A percentile compares a stretch with the other conserved stretches of the same genome.
These are phyloP conservation scores for Coelastrella sp. DNA, from an alignment of 139 green algal genomes.

Conservation along the genomic window DNA sequence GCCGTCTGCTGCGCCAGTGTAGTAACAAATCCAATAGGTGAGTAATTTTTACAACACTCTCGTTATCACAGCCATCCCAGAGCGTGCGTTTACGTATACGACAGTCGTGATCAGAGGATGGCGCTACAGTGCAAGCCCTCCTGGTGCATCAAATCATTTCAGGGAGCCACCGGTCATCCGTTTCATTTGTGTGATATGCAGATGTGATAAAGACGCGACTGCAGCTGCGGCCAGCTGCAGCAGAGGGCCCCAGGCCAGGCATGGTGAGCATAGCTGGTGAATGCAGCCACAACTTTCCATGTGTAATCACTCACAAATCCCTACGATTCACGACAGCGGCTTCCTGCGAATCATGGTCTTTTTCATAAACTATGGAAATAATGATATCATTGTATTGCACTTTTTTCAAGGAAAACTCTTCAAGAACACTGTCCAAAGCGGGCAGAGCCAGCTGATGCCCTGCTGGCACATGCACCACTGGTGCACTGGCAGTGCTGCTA, in stretches of 20 bases:
- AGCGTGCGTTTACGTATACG: not conserved
- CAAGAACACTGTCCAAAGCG: too few species aligned
- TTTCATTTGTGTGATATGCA: constrained; percentile 14
- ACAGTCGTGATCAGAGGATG: too few species aligned
- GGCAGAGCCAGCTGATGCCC: too few species aligned
- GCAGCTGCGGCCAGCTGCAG: constrained; percentile 39
- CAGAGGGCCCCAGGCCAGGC: not conserved
- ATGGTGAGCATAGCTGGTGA: constrained; percentile 32
- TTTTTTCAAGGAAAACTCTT: too few species aligned
- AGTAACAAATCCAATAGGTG: constrained; percentile 62
- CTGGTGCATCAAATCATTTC: not conserved
- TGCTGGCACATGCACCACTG: too few species aligned
- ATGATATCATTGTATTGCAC: too few species aligned
- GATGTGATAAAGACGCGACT: constrained; percentile 53
- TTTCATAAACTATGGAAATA: too few species aligned
- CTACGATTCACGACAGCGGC: too few species aligned
- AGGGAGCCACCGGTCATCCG: not conserved
- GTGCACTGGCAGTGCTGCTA: too few species aligned
- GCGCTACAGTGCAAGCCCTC: too few species aligned
- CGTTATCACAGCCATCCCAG: not conserved
- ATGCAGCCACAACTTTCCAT: not conserved
- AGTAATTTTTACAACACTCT: not conserved
- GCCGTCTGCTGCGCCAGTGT: constrained; percentile 49
- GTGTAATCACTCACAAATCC: too few species aligned
- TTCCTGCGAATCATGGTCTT: too few species aligned